Evolutionary conservation across 371 early-diverging fungal species (phyloP), one percentile per base, ranked within the genome.

Genomic region (Blakeslea trispora): DNA sequence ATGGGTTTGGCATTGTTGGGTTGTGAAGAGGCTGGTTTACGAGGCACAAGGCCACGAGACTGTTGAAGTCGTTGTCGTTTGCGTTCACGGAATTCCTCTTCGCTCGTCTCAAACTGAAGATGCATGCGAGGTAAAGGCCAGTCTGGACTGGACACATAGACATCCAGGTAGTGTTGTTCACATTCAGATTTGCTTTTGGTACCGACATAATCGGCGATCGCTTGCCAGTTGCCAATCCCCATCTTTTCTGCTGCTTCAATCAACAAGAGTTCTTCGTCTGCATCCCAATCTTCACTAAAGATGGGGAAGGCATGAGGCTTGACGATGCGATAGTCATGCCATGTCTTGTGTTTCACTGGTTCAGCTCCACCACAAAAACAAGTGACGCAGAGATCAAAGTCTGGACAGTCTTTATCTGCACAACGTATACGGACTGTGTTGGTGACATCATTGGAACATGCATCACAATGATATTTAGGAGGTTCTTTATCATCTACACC

Each of bases 191-290:
- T 83, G 24, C 88, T 86, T 69, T 96, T 96, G 17, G 94, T 90
- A 2, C 98, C 95, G 13, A 99, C 86, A 66, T 96, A 91, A 51
- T 90, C 93, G 0, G 97, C 87, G 42, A 97, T 91, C 41, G 93
- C 95, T 63, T 89, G 90, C 97, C 98, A 99, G 78, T 98, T 99
- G 42, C 99, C 99, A 54, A 99, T 83, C 18, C 99, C 99, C 74
- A 85, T 92, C 68, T 87, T 85, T 65, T 92, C 90, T 28, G 95
- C 80, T 4, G 92, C 96, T 62, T 98, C 97, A 34, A 98, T 87
- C 61, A 99, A 79, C 48, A 96, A 59, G 31, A 97, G 75, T 75
- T 99, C 99, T 66, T 99, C 99, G 55, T 99, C 93, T 7, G 98
- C 96, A 43, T 90, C 91, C 99, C 99, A 99, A 47, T 90, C 86